Base-by-base conservation (phyloP, 495 filamentous ascomycete species). In the Hamigera avellanea region DNA sequence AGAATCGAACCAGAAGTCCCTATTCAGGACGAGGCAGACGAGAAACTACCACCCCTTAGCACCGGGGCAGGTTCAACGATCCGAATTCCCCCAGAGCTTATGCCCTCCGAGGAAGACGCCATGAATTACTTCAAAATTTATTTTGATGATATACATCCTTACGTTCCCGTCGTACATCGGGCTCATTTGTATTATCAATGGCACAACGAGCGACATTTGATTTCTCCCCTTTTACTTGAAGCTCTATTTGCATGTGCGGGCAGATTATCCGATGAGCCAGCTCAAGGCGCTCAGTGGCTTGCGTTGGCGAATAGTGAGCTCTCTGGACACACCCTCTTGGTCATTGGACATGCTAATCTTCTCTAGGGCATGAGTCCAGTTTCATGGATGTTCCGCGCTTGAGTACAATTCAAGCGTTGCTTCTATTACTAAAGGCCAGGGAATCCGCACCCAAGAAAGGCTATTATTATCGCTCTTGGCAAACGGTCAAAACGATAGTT, bases 391-490 rank as follows among this genome's bases (percentile, higher is more conserved):
- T 91, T 14, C 87, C 91, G 6, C 74, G 91, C 6, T 46, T 98
- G 40, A 96, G 89, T 53, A 98, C 91, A 3, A 80, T 98, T 10
- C 91, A 98, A 59, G 93, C 86, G 1, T 61, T 95, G 37, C 64
- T 95, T 34, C 75, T 98, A 21, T 62, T 96, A 26, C 55, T 95
- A 13, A 98, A 98, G 62, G 93, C 91, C 2, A 70, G 88, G 43
- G 91, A 98, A 54, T 80, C 85, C 19, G 75, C 81, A 31, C 93
- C 93, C 2, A 91, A 91, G 53, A 78, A 86, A 48, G 91, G 91
- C 1, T 98, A 98, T 55, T 98, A 91, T 57, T 96, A 88, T 53
- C 76, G 91, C 16, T 98, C 91, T 8, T 98, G 91, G 91, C 95
- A 95, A 75, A 93, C 83, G 6, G 78, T 95, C 32, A 88, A 94